These are phyloP conservation scores for Fistulina hepatica DNA, from an alignment of 1,284 basidiomycete species.

Conservation along the genomic window DNA sequence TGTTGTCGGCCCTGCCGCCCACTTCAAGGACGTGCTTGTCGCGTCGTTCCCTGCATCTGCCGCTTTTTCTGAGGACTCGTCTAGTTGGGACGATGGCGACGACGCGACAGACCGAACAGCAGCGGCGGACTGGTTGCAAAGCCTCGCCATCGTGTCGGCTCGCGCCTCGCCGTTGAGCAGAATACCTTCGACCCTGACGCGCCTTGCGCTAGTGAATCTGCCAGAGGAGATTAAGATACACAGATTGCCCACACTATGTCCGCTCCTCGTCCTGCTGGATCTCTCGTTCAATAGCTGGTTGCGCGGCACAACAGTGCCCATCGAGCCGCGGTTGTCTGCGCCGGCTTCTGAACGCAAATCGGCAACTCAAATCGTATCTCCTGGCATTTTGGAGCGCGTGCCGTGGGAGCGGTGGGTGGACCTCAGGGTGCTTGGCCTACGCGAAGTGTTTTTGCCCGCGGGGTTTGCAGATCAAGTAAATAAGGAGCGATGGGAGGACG, in stretches of 20 bases:
- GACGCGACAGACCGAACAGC: no score
- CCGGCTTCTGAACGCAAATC: slow-evolving; percentile 3
- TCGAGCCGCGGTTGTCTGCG: no score
- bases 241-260: slow-evolving; percentile 47
- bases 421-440: slow-evolving; percentile 41
- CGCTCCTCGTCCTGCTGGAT: slow-evolving; percentile 50
- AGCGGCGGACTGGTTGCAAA: slow-evolving; percentile 25
- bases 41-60: slow-evolving; percentile 10
- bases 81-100: slow-evolving; percentile 18
- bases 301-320: no score
- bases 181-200: slow-evolving; percentile 48
- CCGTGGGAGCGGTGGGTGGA: slow-evolving; percentile 44
- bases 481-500: slow-evolving; percentile 50
- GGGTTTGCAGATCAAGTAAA: slow-evolving; percentile 38
- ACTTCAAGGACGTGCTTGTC: slow-evolving; percentile 34
- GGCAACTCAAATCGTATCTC: no score
- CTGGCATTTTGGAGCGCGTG: slow-evolving; percentile 35
- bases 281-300: slow-evolving; percentile 62
- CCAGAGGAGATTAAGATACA: slow-evolving; percentile 35
- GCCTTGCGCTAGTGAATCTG: slow-evolving; percentile 42
- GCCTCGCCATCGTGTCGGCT: slow-evolving; percentile 28
- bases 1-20: slow-evolving; percentile 42
- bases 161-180: slow-evolving; percentile 28
- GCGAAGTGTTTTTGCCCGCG: slow-evolving; percentile 35
- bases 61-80: slow-evolving; percentile 5